Evolutionary conservation across 2,329 filamentous ascomycete species (phyloP), one percentile per base, ranked within the genome.

Genomic region (Helotiales sp.): DNA sequence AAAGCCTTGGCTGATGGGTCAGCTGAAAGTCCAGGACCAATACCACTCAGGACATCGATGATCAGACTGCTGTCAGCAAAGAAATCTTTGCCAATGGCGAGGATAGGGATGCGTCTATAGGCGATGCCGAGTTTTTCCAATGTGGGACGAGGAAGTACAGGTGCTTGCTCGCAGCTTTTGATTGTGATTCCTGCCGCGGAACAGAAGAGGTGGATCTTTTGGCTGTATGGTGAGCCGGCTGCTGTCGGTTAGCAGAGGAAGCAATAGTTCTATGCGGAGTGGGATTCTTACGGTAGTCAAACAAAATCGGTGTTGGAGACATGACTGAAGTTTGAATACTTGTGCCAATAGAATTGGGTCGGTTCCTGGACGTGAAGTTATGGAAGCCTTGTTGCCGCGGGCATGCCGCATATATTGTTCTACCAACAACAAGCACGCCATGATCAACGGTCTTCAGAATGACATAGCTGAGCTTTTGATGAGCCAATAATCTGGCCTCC

Each of bases 181-280:
- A 60, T 43, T 15, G 20, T 60, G 22, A 60, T 45, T 30, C 57
- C 57, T 20, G 57, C 57, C 3, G 57, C 37, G 15, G 57, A 37
- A 22, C 57, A 60, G 57, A 60, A 60, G 10, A 60, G 57, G 22
- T 60, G 34, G 11, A 60, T 22, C n/a, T 47, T 60, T 10, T 47
- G 57, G 15, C 49, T 52, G 34, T 45, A 60, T 22, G 57, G 57
- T 17, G 57, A 60, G 34, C 10, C 15, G 57, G 34, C 57, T 60
- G 24, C 17, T 24, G 22, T 1, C 6, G 22, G 20, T 60, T 17
- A 43, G 30, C 2, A 43, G 30, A 28, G 20, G 7, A 11, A 2
- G 7, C 17, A 8, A 47, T 17, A 7, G 6, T 30, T 6, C 7
- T 22, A 24, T 20, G 2, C 6, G 32, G 13, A 13, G 6, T 37